Percentiles rank a stretch among this genome's conserved stretches.
These are phyloP conservation scores for Marasmius tenuissimus DNA, from an alignment of 1,284 basidiomycete species.

Conservation along the genomic window DNA sequence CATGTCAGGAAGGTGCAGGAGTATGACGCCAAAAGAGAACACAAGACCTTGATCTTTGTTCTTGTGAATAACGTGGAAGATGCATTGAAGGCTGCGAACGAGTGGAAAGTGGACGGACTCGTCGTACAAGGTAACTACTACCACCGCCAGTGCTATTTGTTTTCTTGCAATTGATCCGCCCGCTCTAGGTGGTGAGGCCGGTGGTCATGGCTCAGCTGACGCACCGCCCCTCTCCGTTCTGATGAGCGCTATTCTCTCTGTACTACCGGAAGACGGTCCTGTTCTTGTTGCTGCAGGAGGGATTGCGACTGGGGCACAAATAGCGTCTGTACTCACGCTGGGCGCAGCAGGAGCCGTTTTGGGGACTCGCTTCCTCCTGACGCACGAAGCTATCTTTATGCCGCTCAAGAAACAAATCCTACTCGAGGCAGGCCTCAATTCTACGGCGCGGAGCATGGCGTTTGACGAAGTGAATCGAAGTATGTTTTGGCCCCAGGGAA, in stretches of 20 bases:
- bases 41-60: constrained; percentile 25
- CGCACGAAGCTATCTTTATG: constrained; percentile 46
- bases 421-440: constrained; percentile 32
- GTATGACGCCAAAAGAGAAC: constrained; percentile 14
- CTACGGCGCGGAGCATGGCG: constrained; percentile 44
- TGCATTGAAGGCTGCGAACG: constrained; percentile 18
- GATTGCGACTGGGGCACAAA: constrained; percentile 41
- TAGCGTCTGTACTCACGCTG: constrained; percentile 48
- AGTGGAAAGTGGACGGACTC: constrained; percentile 25
- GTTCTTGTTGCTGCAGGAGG: constrained; percentile 46
- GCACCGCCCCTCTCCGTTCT: constrained; percentile 46
- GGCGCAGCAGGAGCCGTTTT: constrained; percentile 51
- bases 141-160: background rate
- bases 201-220: constrained; percentile 47
- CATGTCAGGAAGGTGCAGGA: constrained; percentile 16
- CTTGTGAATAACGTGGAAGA: constrained; percentile 23
- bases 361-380: constrained; percentile 56
- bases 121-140: constrained; percentile 24
- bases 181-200: constrained; percentile 48
- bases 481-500: constrained; percentile 47
- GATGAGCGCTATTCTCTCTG: constrained; percentile 40
- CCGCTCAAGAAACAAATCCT: constrained; percentile 42
- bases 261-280: constrained; percentile 31
- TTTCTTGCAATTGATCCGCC: background rate
- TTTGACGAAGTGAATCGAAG: constrained; percentile 47